Percentiles rank a stretch among this genome's conserved stretches.
phyloP scores from a whole-genome alignment of 2,329 filamentous ascomycete genomes.

The Dactylellina haptotyla region DNA sequence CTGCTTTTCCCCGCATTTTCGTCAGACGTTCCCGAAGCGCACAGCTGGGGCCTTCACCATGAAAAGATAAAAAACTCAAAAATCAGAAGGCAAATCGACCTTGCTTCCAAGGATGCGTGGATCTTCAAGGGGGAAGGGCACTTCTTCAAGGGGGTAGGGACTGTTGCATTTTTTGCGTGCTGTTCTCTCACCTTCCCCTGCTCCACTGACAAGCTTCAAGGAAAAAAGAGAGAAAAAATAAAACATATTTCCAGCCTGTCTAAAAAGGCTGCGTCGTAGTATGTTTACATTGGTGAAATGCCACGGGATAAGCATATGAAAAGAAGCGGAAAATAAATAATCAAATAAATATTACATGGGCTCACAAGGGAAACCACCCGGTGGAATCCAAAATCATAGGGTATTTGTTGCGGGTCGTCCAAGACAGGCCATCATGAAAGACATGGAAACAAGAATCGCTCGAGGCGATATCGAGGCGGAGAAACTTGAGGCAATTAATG shows the following conservation, averaged over 20 bases:
- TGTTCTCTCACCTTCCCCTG: not conserved
- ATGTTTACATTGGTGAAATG: not conserved
- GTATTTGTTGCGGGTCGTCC: conserved; percentile 58
- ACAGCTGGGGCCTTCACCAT: conserved; percentile 33
- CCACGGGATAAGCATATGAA: not conserved
- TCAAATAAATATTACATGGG: not conserved
- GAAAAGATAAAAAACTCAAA: not conserved
- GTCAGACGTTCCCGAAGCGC: conserved; percentile 53
- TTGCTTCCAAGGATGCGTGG: too few relatives aligned
- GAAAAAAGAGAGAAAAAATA: not conserved
- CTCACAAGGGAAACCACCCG: not conserved
- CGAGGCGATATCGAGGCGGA: conserved; percentile 58
- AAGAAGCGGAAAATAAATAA: conserved; percentile 2
- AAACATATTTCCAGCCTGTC: conserved; percentile 10
- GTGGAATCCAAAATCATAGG: conserved; percentile 40
- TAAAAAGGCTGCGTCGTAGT: not conserved
- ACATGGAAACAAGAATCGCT: conserved; percentile 58
- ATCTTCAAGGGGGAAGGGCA: too few relatives aligned
- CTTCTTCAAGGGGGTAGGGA: too few relatives aligned
- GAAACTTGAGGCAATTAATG: conserved; percentile 59
- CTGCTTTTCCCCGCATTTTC: conserved; percentile 53
- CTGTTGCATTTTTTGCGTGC: too few relatives aligned
- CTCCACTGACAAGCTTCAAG: not conserved
- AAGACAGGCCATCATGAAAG: conserved; percentile 57
- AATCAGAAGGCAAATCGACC: too few relatives aligned